Evolutionary conservation across 2,329 filamentous ascomycete species (phyloP).

Genomic region (Neocucurbitaria cava): DNA sequence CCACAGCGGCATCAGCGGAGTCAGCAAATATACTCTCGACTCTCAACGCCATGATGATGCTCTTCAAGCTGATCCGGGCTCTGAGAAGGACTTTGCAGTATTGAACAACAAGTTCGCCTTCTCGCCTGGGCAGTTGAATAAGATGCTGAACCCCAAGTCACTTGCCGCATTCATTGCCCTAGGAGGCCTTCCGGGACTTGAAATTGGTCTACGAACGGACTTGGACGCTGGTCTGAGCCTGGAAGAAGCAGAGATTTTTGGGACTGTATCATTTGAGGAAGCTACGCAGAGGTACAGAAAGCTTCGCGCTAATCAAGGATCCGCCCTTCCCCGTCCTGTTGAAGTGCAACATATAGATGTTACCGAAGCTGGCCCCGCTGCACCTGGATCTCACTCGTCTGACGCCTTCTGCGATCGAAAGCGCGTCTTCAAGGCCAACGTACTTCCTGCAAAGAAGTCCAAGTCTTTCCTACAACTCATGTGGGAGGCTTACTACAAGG

Average conservation of each 20-base stretch:
- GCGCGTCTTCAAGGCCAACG: constrained; percentile 72
- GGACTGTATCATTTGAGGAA: constrained; percentile 71
- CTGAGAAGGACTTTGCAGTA: constrained; percentile 69
- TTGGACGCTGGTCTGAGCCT: constrained; percentile 69
- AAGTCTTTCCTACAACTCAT: constrained; percentile 74
- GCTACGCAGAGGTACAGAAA: constrained; percentile 47
- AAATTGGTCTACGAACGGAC: constrained; percentile 74
- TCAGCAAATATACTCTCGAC: constrained; percentile 29
- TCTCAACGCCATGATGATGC: constrained; percentile 32
- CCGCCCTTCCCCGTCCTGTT: constrained; percentile 12
- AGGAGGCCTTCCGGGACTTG: constrained; percentile 74
- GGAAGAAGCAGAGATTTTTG: constrained; percentile 71
- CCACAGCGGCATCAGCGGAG: constrained; percentile 22
- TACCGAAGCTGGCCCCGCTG: constrained; percentile 29
- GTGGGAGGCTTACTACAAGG: constrained; percentile 78
- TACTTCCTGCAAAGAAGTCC: constrained; percentile 71
- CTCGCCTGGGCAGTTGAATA: constrained; percentile 78
- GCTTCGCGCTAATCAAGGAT: constrained; percentile 1
- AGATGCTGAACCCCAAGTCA: constrained; percentile 80
- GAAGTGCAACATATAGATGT: constrained; percentile 18
- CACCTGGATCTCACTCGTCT: constrained; percentile 29
- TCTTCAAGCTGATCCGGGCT: constrained; percentile 32
- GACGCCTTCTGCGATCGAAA: constrained; percentile 66
- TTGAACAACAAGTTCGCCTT: constrained; percentile 82
- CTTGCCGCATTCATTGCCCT: constrained; percentile 76